These are phyloP conservation scores for Paramecium tetraurelia DNA, from an alignment of 73 alveolate species.

Conservation along the genomic window DNA sequence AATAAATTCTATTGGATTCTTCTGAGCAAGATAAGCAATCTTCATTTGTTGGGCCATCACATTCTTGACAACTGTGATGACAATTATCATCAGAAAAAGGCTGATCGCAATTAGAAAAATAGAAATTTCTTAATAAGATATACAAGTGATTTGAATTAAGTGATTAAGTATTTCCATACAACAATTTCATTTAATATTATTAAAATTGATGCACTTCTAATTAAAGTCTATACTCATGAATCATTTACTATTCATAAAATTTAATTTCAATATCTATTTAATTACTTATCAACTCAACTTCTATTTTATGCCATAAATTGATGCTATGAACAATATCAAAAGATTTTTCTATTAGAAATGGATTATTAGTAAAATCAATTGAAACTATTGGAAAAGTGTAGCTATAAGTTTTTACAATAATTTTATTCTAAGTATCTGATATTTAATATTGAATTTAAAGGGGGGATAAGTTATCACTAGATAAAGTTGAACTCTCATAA, in stretches of 20 bases:
- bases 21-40: neutral
- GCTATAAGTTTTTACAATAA: neutral
- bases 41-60: neutral
- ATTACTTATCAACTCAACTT: neutral
- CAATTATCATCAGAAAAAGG: neutral
- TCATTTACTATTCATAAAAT: neutral
- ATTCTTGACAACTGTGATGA: neutral
- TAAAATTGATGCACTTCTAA: neutral
- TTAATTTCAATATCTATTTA: neutral
- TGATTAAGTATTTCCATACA: neutral
- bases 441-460: neutral
- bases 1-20: neutral
- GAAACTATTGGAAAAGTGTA: neutral
- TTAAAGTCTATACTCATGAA: neutral
- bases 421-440: neutral
- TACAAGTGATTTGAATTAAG: neutral
- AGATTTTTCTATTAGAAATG: neutral
- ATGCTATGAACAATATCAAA: neutral
- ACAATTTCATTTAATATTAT: neutral
- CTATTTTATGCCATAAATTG: neutral
- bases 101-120: neutral
- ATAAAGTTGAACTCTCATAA: neutral
- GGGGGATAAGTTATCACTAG: neutral
- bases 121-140: neutral
- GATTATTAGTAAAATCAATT: neutral